Evolutionary conservation across 139 green algal species (phyloP), one percentile per base, ranked within the genome.

Genomic region (Chlamydomonas asymmetrica): DNA sequence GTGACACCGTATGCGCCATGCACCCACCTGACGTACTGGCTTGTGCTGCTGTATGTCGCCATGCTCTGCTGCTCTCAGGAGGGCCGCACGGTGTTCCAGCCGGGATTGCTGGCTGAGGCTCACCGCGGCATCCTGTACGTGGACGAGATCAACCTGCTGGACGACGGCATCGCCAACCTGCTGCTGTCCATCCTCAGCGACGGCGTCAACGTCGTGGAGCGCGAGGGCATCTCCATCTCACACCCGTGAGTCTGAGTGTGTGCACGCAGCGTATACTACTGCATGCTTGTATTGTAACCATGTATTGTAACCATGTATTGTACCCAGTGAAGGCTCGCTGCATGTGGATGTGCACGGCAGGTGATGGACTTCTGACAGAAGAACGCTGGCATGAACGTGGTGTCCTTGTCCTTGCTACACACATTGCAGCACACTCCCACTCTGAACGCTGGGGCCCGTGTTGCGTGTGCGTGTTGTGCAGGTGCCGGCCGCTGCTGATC

Each of bases 81-180:
- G 82, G 96, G 96, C 73, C 90, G 93, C 62, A 97, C 96, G 0
- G 90, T 99, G 57, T 99, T 98, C 82, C 96, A 99, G 92, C 96
- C 96, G 1, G 96, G 75, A 13, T 87, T 99, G 62, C 85, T 99
- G 70, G 96, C 96, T 0, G 91, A 99, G 86, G 96, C 96, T 37
- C 95, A 99, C 83, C 86, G 96, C 45, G 95, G 95, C 63, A 91
- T 93, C 76, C 72, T 93, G 78, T 91, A 89, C 52, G 83, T 89
- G n/a, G 80, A 87, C 67, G 85, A 88, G 88, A 92, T 98, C 79
- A 99, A 99, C 85, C 91, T 99, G 76, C 88, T 99, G 78, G 96
- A 99, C 75, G 96, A 99, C 64, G 92, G 93, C 83, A 97, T 99
- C 63, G 90, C 89, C 85, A 99, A 99, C 87, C 87, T 99, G 88